Evolutionary conservation across 2,329 filamentous ascomycete genomes (phyloP).

Genomic region (Malbranchea cinnamomea): DNA sequence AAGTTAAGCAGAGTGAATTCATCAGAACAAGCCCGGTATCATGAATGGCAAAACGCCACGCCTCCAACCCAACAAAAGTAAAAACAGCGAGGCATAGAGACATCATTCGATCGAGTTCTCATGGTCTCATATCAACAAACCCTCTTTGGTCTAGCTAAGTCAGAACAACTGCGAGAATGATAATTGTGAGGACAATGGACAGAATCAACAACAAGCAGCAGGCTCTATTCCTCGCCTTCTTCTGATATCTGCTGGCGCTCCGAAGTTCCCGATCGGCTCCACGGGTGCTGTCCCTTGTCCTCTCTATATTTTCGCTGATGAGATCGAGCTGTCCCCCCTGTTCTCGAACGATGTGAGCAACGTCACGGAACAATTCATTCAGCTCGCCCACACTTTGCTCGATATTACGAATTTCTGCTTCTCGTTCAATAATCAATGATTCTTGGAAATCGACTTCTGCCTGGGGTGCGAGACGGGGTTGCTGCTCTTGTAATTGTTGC

Average conservation of each 20-base stretch:
- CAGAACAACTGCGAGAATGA: slow-evolving; percentile 75
- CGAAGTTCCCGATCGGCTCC: slow-evolving; percentile 77
- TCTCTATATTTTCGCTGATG: slow-evolving; percentile 77
- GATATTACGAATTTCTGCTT: slow-evolving; percentile 93
- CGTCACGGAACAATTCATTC: slow-evolving; percentile 92
- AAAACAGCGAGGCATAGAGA: no score
- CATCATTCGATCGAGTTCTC: no score
- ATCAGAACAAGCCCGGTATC: no score
- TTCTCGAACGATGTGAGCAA: slow-evolving; percentile 92
- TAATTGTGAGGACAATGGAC: slow-evolving; percentile 74
- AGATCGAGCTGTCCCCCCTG: slow-evolving; percentile 81
- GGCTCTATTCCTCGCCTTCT: slow-evolving; percentile 84
- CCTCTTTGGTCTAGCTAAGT: no score
- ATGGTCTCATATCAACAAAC: no score
- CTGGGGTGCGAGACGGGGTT: slow-evolving; percentile 71
- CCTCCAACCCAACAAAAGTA: no score
- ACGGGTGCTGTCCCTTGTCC: slow-evolving; percentile 63
- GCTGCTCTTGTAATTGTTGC: slow-evolving; percentile 60
- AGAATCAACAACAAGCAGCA: slow-evolving; percentile 84
- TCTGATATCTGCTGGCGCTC: slow-evolving; percentile 81
- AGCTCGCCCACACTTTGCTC: slow-evolving; percentile 91
- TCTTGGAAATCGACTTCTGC: slow-evolving; percentile 98
- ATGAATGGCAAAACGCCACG: no score
- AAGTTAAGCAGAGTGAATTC: no score
- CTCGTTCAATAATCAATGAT: slow-evolving; percentile 84